These are phyloP conservation scores for Stachybotrys chlorohalonatus DNA, from an alignment of 2,329 filamentous ascomycete species.

Conservation along the genomic window DNA sequence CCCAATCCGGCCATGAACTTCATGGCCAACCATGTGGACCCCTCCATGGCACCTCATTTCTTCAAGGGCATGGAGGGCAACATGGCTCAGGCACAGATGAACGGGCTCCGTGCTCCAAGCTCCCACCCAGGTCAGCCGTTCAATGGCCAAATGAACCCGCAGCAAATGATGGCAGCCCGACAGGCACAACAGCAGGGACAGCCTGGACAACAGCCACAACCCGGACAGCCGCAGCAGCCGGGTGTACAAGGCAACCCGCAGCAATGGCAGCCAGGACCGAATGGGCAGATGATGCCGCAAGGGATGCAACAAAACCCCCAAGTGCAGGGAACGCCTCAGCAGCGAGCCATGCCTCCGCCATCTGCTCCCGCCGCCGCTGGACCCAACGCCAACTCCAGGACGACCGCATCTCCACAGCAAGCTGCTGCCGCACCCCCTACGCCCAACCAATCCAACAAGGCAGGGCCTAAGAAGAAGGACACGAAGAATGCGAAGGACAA, in stretches of 20 bases:
- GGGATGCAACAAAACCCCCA: constrained; percentile 30
- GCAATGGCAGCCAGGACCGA: constrained; percentile 31
- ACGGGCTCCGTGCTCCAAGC: constrained; percentile 60
- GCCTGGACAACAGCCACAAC: constrained; percentile 18
- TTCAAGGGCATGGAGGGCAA: constrained; percentile 46
- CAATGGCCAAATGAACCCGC: constrained; percentile 49
- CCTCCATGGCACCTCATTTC: constrained; percentile 49
- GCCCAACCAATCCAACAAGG: constrained; percentile 63
- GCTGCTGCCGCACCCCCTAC: constrained; percentile 64
- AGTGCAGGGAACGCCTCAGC: constrained; percentile 63
- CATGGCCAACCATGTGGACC: constrained; percentile 54
- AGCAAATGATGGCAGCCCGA: constrained; percentile 48
- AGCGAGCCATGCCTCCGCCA: constrained; percentile 60
- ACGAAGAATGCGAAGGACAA: constrained; percentile 56
- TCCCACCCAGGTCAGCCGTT: constrained; percentile 54
- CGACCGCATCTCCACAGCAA: constrained; percentile 53
- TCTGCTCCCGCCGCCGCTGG: constrained; percentile 43
- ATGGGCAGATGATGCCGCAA: constrained; percentile 30
- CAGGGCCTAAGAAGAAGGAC: constrained; percentile 71
- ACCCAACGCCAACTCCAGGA: constrained; percentile 43
- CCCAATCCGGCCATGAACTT: constrained; percentile 56
- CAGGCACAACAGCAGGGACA: constrained; percentile 21
- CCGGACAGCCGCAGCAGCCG: constrained; percentile 12
- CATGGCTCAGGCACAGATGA: constrained; percentile 49
- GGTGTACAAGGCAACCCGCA: constrained; percentile 20